These are phyloP conservation scores for Cicer judaicum DNA, from an alignment of 306 rosid species.

Conservation along the genomic window DNA sequence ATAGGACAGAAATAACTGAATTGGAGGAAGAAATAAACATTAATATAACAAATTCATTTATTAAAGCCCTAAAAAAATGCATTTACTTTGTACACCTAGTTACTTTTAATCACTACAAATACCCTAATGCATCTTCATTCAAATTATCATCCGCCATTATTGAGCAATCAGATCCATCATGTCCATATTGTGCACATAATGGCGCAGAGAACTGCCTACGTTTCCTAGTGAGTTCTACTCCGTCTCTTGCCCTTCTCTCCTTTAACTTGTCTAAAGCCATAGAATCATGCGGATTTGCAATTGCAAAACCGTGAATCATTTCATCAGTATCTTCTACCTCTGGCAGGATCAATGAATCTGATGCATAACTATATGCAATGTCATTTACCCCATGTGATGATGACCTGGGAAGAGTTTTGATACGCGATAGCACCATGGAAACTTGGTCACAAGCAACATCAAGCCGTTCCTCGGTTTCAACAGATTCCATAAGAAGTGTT, in stretches of 20 bases:
- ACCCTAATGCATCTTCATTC: conserved; percentile 62
- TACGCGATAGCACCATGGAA: conserved; percentile 60
- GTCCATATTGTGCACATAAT: conserved; percentile 70
- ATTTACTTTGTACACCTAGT: conserved; percentile 46
- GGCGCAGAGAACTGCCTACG: conserved; percentile 65
- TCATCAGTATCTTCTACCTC: conserved; percentile 74
- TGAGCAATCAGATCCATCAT: conserved; percentile 66
- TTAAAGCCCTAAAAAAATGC: conserved; percentile 24
- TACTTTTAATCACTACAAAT: conserved; percentile 49
- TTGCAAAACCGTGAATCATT: conserved; percentile 59
- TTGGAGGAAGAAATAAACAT: conserved; percentile 35
- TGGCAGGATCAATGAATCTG: conserved; percentile 70
- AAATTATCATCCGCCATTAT: conserved; percentile 59
- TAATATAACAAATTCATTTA: conserved; percentile 40
- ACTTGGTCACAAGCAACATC: conserved; percentile 75
- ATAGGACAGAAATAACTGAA: conserved; percentile 30
- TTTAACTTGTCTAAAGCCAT: conserved; percentile 66
- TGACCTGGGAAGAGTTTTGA: conserved; percentile 71
- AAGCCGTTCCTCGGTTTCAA: conserved; percentile 78
- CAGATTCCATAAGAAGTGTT: conserved; percentile 64
- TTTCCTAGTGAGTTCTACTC: conserved; percentile 62
- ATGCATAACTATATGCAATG: conserved; percentile 54
- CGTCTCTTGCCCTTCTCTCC: conserved; percentile 78
- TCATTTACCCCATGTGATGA: conserved; percentile 56
- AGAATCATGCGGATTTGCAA: conserved; percentile 64